Conservation (phyloP, 164 flowering plant species). For the Buxus sempervirens region DNA sequence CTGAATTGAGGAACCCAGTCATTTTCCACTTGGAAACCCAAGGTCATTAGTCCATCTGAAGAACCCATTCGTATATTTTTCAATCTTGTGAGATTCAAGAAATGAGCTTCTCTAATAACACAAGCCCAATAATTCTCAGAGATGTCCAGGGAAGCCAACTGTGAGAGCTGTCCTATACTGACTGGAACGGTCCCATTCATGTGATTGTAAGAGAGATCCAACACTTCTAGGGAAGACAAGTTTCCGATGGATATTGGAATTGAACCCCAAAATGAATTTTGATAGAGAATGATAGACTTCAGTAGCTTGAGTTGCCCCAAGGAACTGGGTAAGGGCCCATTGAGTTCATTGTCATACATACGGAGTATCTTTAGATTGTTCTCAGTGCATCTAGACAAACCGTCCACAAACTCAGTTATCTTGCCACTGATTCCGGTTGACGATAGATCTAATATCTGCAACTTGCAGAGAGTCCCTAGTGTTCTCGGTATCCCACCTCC, state of each 20-base stretch:
- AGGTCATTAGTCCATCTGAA: neutral
- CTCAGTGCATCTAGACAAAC: neutral
- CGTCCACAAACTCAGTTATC: neutral
- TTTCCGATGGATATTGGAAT: no score
- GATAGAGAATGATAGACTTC: neutral
- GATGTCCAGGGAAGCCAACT: neutral
- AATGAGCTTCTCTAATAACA: neutral
- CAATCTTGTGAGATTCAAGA: neutral
- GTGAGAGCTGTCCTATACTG: neutral
- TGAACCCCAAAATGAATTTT: no score
- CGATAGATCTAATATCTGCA: neutral
- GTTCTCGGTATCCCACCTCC: neutral
- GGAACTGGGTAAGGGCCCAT: conserved; percentile 4
- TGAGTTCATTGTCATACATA: no score
- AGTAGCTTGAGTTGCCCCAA: neutral
- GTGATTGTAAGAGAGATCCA: no score
- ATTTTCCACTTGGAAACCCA: neutral
- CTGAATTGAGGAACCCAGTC: neutral
- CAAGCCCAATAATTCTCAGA: neutral
- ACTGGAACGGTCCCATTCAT: neutral
- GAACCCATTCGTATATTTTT: neutral
- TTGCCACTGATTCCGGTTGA: neutral
- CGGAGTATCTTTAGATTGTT: neutral
- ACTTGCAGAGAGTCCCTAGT: neutral
- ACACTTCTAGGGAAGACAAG: no score